Percentiles rank a stretch among this genome's conserved stretches.
Conservation (phyloP, 169 alveolate species). For the Plasmodium chabaudi region DNA sequence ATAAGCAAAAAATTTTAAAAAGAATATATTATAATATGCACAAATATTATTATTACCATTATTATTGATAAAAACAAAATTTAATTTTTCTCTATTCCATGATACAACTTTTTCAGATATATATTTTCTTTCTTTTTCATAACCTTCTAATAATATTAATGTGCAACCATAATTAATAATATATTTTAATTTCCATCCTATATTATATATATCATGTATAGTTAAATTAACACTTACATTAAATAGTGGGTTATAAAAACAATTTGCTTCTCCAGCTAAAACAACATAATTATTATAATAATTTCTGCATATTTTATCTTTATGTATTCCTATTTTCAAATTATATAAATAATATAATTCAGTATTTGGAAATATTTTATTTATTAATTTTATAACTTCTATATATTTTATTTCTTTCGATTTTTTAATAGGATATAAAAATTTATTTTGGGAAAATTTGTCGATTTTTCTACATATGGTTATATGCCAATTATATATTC, state of each 20-base stretch:
- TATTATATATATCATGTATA: conserved; percentile 30
- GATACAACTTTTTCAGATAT: conserved; percentile 33
- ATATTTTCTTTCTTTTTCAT: conserved; percentile 41
- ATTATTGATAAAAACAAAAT: conserved; percentile 10
- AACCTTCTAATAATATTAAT: conserved; percentile 6
- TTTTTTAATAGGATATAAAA: background rate
- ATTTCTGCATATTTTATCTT: conserved; percentile 26
- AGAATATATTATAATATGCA: background rate
- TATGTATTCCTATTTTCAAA: conserved; percentile 31
- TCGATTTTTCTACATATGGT: conserved; percentile 35
- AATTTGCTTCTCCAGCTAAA: conserved; percentile 52
- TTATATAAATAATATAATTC: conserved; percentile 31
- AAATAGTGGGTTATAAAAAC: conserved; percentile 52
- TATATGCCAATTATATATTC: conserved; percentile 45
- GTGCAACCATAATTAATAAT: conserved; percentile 8
- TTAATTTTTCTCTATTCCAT: conserved; percentile 33
- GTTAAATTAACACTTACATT: conserved; percentile 35
- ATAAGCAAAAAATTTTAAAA: conserved; percentile 18
- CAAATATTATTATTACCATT: conserved; percentile 4
- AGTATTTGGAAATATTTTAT: conserved; percentile 24
- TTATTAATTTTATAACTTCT: conserved; percentile 23
- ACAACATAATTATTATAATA: conserved; percentile 14
- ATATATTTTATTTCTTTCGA: conserved; percentile 7
- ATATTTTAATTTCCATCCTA: conserved; percentile 46
- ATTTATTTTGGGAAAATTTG: background rate